A percentile compares a stretch with the other conserved stretches of the same genome.
Conservation (phyloP, 2,329 filamentous ascomycete species). For the Cladosporium phlei region DNA sequence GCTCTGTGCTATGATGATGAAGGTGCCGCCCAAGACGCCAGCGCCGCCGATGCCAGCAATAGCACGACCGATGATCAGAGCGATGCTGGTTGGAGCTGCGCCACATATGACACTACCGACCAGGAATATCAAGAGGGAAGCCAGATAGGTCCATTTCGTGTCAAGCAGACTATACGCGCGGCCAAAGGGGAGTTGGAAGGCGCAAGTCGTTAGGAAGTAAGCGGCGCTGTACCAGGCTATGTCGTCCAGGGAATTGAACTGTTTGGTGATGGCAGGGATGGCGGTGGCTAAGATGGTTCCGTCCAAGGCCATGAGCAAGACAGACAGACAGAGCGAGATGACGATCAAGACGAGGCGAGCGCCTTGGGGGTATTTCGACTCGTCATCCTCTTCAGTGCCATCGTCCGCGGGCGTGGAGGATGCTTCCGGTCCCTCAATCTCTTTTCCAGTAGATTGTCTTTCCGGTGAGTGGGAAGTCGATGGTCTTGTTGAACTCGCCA, state of each 20-base stretch:
- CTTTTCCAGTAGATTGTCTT: no score
- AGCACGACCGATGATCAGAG: conserved; percentile 50
- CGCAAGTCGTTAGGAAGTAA: conserved; percentile 46
- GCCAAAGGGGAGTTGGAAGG: conserved; percentile 41
- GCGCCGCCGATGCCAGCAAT: conserved; percentile 48
- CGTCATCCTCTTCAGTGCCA: not conserved
- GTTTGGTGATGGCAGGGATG: conserved; percentile 45
- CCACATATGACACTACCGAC: conserved; percentile 49
- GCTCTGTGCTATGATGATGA: conserved; percentile 31
- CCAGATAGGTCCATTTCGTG: conserved; percentile 43
- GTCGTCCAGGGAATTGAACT: conserved; percentile 43
- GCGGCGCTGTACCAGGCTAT: conserved; percentile 42
- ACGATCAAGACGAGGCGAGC: conserved; percentile 33
- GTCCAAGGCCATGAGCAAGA: conserved; percentile 30
- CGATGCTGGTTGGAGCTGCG: conserved; percentile 45
- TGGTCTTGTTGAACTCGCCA: no score
- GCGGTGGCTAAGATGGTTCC: conserved; percentile 48
- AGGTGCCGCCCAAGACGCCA: conserved; percentile 48
- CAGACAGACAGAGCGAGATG: conserved; percentile 32
- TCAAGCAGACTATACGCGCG: conserved; percentile 45
- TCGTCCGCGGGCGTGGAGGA: no score
- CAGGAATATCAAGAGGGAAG: conserved; percentile 47
- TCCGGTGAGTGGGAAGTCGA: no score
- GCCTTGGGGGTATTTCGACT: conserved; percentile 27
- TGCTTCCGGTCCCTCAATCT: no score